A percentile compares a stretch with the other conserved stretches of the same genome.
Conservation (phyloP, 768 basidiomycete species). For the Tubosaeta sp. region DNA sequence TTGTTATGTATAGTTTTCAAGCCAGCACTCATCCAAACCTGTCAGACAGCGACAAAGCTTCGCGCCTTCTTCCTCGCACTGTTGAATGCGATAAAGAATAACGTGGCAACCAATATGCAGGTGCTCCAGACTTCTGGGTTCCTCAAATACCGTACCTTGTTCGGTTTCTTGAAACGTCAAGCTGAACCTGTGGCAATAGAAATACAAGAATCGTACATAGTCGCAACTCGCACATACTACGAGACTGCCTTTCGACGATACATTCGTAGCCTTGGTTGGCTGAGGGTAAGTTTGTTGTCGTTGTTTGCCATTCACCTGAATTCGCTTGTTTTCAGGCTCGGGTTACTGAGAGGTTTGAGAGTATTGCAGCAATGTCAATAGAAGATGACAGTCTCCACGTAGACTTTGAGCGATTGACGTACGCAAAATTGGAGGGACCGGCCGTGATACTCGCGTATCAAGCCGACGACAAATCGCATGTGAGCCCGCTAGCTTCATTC, state of each 20-base stretch:
- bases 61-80: slow-evolving; percentile 81
- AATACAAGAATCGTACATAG: slow-evolving; percentile 81
- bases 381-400: slow-evolving; percentile 38
- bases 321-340: slow-evolving; percentile 45
- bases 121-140: slow-evolving; percentile 86
- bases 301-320: not conserved
- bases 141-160: slow-evolving; percentile 78
- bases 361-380: slow-evolving; percentile 47
- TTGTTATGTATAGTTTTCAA: slow-evolving; percentile 7
- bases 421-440: slow-evolving; percentile 76
- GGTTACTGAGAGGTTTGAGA: slow-evolving; percentile 63
- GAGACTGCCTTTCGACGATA: slow-evolving; percentile 95
- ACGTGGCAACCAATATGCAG: slow-evolving; percentile 89
- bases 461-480: slow-evolving; percentile 85
- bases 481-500: slow-evolving; percentile 39
- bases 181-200: slow-evolving; percentile 80
- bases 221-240: slow-evolving; percentile 83
- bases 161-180: slow-evolving; percentile 80
- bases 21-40: slow-evolving; percentile 1
- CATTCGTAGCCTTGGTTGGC: slow-evolving; percentile 69
- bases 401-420: slow-evolving; percentile 54
- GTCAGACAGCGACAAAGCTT: slow-evolving; percentile 84
- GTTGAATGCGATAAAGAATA: slow-evolving; percentile 75
- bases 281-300: slow-evolving; percentile 52
- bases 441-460: slow-evolving; percentile 78